phyloP scores from a whole-genome alignment of 331 rosid species.

The Saraca asoca region DNA sequence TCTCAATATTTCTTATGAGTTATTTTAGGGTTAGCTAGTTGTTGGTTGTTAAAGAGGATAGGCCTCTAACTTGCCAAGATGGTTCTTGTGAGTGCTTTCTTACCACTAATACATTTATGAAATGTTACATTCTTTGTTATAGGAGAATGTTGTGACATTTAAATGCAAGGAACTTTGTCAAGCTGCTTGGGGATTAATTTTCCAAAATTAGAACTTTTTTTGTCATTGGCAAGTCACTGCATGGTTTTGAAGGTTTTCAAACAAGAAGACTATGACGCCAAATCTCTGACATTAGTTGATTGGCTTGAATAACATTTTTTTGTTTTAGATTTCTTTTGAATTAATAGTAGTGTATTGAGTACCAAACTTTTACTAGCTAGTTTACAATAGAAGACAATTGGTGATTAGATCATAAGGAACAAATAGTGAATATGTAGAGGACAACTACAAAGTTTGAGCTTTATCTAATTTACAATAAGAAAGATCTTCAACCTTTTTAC shows the following conservation, averaged over 20 bases:
- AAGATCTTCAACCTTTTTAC: too few species aligned
- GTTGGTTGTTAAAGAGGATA: slow-evolving; percentile 88
- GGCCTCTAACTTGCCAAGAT: slow-evolving; percentile 67
- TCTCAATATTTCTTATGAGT: slow-evolving; percentile 52
- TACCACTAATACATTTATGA: slow-evolving; percentile 32
- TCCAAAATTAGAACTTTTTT: slow-evolving; percentile 25
- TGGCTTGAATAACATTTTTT: too few species aligned
- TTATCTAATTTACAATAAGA: too few species aligned
- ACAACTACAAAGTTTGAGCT: too few species aligned
- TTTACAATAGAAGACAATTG: too few species aligned
- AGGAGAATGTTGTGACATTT: slow-evolving; percentile 27
- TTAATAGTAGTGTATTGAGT: too few species aligned
- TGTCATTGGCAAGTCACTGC: slow-evolving; percentile 57
- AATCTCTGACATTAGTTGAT: too few species aligned
- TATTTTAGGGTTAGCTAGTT: slow-evolving; percentile 88
- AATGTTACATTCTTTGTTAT: slow-evolving; percentile 25
- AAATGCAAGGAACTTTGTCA: slow-evolving; percentile 17
- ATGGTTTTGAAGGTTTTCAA: slow-evolving; percentile 91
- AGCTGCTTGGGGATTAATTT: slow-evolving; percentile 34
- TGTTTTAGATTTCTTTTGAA: too few species aligned
- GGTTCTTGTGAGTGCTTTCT: slow-evolving; percentile 72
- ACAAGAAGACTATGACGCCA: slow-evolving; percentile 83
- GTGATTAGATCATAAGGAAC: too few species aligned
- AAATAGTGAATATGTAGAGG: too few species aligned
- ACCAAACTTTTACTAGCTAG: too few species aligned